A percentile compares a stretch with the other conserved stretches of the same genome.
Evolutionary conservation across 257 asterid species (phyloP).

Genomic region (Solanum tacnaense): DNA sequence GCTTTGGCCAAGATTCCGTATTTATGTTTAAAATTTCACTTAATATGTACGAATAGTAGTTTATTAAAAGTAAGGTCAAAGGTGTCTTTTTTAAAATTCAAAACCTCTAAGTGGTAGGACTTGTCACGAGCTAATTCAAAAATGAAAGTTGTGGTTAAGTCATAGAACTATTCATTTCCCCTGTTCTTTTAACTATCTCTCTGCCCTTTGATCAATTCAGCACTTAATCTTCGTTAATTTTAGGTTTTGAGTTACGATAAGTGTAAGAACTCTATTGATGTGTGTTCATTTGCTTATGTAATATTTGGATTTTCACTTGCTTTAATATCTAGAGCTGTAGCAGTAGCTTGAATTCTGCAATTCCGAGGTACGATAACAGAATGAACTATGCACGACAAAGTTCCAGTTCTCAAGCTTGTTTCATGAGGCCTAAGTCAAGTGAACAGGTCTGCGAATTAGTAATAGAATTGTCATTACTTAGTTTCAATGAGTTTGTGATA

Average conservation of each 20-base stretch:
- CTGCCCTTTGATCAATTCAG: too few relatives aligned
- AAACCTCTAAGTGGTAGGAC: accelerated
- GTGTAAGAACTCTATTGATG: neutral
- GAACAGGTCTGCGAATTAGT: slow-evolving; percentile 25
- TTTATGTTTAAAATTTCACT: too few relatives aligned
- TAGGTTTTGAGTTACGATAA: too few relatives aligned
- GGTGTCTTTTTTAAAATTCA: accelerated
- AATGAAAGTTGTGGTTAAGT: neutral
- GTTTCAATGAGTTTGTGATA: neutral
- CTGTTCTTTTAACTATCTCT: neutral
- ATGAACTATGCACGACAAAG: slow-evolving; percentile 62
- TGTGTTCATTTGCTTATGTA: neutral
- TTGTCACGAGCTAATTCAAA: neutral
- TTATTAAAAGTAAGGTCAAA: too few relatives aligned
- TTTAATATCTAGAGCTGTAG: slow-evolving; percentile 41
- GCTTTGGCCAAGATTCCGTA: neutral
- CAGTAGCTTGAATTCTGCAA: slow-evolving; percentile 36
- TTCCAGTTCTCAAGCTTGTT: slow-evolving; percentile 45
- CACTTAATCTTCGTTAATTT: too few relatives aligned
- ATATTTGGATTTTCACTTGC: neutral
- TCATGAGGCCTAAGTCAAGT: slow-evolving; percentile 55
- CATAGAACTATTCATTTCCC: neutral
- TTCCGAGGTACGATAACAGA: slow-evolving; percentile 57
- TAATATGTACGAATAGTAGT: neutral
- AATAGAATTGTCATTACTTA: neutral